Conservation (phyloP, 371 early-diverging fungal genomes). For the Batkoa obscura region DNA sequence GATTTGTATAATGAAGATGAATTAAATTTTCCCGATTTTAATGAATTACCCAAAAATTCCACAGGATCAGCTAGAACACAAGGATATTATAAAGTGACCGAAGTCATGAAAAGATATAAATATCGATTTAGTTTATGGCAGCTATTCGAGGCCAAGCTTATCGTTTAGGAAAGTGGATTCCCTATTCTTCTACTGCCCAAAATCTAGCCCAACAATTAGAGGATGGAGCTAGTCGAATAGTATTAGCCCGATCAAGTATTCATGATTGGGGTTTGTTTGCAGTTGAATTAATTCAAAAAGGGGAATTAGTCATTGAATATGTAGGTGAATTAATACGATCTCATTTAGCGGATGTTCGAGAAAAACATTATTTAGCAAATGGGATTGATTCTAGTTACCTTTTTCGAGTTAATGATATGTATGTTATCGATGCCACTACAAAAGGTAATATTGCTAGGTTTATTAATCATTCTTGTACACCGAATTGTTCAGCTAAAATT, state of each 20-base stretch:
- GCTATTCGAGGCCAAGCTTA: not conserved
- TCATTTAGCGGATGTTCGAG: conserved; percentile 88
- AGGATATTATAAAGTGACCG: conserved; percentile 43
- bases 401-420: conserved; percentile 90
- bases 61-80: conserved; percentile 71
- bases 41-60: conserved; percentile 16
- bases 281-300: conserved; percentile 66
- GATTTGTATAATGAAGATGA: not conserved
- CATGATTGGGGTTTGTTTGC: conserved; percentile 97
- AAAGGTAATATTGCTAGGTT: conserved; percentile 94
- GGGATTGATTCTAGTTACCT: conserved; percentile 91
- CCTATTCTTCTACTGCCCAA: conserved; percentile 32
- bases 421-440: conserved; percentile 95
- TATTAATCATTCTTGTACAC: conserved; percentile 96
- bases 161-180: conserved; percentile 27
- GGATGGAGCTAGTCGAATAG: conserved; percentile 65
- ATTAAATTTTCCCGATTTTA: too few species aligned
- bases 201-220: conserved; percentile 69
- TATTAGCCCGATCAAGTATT: conserved; percentile 75
- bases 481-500: conserved; percentile 91
- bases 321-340: conserved; percentile 95
- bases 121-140: conserved; percentile 20
- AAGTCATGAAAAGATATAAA: conserved; percentile 40
- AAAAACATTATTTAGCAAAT: conserved; percentile 69
- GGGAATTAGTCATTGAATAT: conserved; percentile 95